A percentile compares a stretch with the other conserved stretches of the same genome.
These are phyloP conservation scores for Boletus rex-veris DNA, from an alignment of 768 basidiomycete species.

Conservation along the genomic window DNA sequence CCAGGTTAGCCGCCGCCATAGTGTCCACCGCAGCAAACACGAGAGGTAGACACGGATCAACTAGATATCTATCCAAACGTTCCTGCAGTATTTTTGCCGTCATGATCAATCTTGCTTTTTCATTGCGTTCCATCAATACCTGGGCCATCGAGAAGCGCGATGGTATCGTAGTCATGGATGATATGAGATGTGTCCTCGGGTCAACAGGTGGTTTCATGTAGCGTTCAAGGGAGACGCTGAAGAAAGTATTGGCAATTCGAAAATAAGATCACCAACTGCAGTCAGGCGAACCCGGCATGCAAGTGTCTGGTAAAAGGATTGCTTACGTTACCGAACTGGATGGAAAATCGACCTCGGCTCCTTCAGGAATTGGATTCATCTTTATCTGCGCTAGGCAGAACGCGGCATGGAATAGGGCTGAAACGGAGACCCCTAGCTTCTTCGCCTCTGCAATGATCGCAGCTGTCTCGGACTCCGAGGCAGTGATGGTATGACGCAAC, in stretches of 20 bases:
- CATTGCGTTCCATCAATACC: conserved; percentile 4
- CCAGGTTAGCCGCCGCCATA: neutral
- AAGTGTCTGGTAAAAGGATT: neutral
- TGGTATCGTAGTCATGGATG: conserved; percentile 13
- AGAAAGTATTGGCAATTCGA: no score
- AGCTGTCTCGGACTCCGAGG: conserved; percentile 8
- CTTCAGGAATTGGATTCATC: conserved; percentile 14
- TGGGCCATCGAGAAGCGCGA: conserved; percentile 16
- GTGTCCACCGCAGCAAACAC: neutral
- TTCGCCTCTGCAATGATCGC: conserved; percentile 12
- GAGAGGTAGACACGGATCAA: conserved; percentile 15
- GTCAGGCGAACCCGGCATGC: neutral
- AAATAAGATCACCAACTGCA: neutral
- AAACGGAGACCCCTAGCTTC: conserved; percentile 8
- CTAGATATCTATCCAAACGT: conserved; percentile 6
- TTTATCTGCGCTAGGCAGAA: conserved; percentile 18
- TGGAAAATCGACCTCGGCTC: conserved; percentile 17
- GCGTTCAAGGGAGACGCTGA: conserved; percentile 17
- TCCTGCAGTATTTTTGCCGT: conserved; percentile 14
- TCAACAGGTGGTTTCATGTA: conserved; percentile 16
- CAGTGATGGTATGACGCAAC: neutral
- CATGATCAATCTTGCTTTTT: conserved; percentile 10
- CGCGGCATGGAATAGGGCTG: conserved; percentile 22
- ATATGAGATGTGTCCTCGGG: conserved; percentile 18
- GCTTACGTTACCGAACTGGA: conserved; percentile 12